These are phyloP conservation scores for Populus hybrid DNA, from an alignment of 441 rosid species.

Conservation along the genomic window DNA sequence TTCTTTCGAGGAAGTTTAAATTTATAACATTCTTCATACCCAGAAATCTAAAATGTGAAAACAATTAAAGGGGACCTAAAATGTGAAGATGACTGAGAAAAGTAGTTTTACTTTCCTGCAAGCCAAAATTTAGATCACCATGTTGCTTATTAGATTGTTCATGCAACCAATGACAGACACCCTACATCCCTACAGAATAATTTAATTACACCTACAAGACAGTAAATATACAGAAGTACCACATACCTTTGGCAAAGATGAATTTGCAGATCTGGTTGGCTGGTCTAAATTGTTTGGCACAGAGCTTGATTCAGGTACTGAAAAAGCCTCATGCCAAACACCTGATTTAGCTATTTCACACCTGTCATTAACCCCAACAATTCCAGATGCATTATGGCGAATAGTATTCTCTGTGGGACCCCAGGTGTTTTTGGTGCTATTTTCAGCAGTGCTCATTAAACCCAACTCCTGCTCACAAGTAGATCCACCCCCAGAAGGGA, in stretches of 20 bases:
- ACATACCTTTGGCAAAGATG: constrained; percentile 63
- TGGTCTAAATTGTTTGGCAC: constrained; percentile 34
- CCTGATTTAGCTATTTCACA: constrained; percentile 35
- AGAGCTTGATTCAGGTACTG: constrained; percentile 47
- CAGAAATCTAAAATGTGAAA: no score
- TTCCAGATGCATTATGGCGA: constrained; percentile 35
- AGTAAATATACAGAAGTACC: not conserved
- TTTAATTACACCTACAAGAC: not conserved
- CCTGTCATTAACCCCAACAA: constrained; percentile 24
- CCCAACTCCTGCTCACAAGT: constrained; percentile 78
- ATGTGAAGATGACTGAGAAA: constrained; percentile 37
- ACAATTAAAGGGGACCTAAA: constrained; percentile 19
- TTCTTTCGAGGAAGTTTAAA: no score
- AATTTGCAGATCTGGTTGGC: constrained; percentile 38
- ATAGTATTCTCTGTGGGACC: constrained; percentile 29
- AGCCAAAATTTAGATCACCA: not conserved
- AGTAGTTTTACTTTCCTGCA: no score
- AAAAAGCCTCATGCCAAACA: constrained; percentile 45
- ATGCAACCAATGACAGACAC: not conserved
- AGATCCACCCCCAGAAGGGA: constrained; percentile 55
- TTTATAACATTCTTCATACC: no score
- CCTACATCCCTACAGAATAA: not conserved
- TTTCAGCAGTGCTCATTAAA: constrained; percentile 76
- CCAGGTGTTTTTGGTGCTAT: constrained; percentile 31
- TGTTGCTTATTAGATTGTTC: not conserved